A percentile compares a stretch with the other conserved stretches of the same genome.
These are phyloP conservation scores for Panicum hallii DNA, from an alignment of 202 grass and related monocot species.

Conservation along the genomic window DNA sequence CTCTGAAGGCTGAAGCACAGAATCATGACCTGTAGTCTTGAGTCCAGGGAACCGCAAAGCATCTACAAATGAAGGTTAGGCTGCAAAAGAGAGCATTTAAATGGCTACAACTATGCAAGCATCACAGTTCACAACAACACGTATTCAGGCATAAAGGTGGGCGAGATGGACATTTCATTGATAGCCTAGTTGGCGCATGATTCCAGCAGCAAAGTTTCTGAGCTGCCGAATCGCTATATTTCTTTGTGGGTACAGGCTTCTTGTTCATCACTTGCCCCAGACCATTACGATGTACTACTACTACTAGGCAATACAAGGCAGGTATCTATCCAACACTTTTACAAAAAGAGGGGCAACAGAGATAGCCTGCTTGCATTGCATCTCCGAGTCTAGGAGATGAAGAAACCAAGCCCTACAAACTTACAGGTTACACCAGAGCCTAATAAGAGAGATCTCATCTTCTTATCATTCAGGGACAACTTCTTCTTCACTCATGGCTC, in stretches of 20 bases:
- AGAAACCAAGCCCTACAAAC: slow-evolving; percentile 55
- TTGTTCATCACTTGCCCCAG: slow-evolving; percentile 32
- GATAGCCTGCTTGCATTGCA: slow-evolving; percentile 50
- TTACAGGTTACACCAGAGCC: slow-evolving; percentile 51
- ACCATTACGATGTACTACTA: slow-evolving; percentile 35
- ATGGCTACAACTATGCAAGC: slow-evolving; percentile 2
- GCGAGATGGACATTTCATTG: slow-evolving; percentile 16
- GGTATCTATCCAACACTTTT: slow-evolving; percentile 35
- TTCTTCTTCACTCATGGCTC: slow-evolving; percentile 55
- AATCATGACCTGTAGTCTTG: not conserved
- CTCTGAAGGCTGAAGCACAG: not conserved
- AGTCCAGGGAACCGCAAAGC: not conserved
- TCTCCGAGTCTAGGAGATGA: slow-evolving; percentile 37
- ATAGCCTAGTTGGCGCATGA: slow-evolving; percentile 30
- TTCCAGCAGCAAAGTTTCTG: slow-evolving; percentile 55
- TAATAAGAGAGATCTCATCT: slow-evolving; percentile 28
- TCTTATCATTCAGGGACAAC: slow-evolving; percentile 50
- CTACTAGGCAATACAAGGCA: slow-evolving; percentile 46
- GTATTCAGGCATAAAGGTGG: slow-evolving; percentile 5
- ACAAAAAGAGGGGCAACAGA: slow-evolving; percentile 42
- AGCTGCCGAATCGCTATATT: slow-evolving; percentile 52
- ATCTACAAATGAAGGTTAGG: not conserved
- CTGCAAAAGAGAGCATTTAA: not conserved
- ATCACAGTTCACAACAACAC: not conserved
- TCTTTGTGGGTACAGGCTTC: slow-evolving; percentile 43